Base-by-base conservation (phyloP, 108 stramenopile species). In the Mayamaea pseudoterrestris region DNA sequence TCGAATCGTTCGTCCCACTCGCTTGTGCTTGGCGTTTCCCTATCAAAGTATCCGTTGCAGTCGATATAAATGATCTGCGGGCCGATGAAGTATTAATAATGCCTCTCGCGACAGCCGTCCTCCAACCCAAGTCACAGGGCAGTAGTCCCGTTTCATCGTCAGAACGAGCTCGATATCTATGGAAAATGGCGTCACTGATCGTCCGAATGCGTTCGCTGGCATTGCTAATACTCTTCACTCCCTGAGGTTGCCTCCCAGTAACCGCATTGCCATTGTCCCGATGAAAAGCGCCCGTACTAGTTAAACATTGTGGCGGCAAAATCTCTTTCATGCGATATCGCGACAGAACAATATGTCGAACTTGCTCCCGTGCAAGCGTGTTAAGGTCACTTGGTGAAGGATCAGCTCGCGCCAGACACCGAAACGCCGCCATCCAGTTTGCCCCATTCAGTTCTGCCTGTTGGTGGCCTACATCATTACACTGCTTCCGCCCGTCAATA, bases 341-440 rank as follows among this genome's bases (percentile, higher is more conserved):
- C 35, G 65, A 48, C 9, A 72, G 47, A 18, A 89, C 63, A 24
- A 78, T 68, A 39, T 83, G 81, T 22, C 76, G 69, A 9, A 66
- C 70, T 50, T 89, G 87, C 45, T 83, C 87, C 40, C 76, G 66
- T 12, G 80, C 72, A 20, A 89, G 40, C 18, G 71, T 53, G 50
- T 78, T 57, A 22, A 89, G 67, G 30, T 89, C 87, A 5, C 65
- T 37, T 4, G 82, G 69, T 6, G 66, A 62, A 4, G 87, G 82
- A 36, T 83, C 78, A 27, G 72, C 69, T 36, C 82, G 57, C 36
- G 87, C 65, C 35, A 89, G 75, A 41, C 79, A 83, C 44, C 87
- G 57, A 61, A 76, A 78, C 13, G 82, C 69, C 14, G 75, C 63
- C 27, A 60, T 36, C 71, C 71, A 78, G 24, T 34, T 24, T 11